Percentiles rank a stretch among this genome's conserved stretches.
Evolutionary conservation across 495 filamentous ascomycete species (phyloP).

Genomic region (Xylaria scruposa): DNA sequence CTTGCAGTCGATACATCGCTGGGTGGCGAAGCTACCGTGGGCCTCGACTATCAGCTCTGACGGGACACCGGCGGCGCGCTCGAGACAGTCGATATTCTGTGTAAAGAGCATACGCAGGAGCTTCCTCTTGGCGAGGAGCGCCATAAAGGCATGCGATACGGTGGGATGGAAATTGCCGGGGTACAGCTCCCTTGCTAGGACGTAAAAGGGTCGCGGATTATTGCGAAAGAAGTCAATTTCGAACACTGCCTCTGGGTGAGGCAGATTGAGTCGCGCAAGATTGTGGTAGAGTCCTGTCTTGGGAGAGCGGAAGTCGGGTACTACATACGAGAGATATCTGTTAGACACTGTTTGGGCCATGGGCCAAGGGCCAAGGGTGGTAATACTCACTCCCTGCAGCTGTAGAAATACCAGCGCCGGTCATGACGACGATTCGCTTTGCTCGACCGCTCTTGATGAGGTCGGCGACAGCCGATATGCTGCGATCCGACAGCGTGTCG

Average conservation of each 20-base stretch:
- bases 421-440: conserved; percentile 80
- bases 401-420: conserved; percentile 67
- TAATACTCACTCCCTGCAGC: conserved; percentile 63
- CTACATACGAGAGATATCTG: conserved; percentile 46
- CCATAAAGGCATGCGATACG: conserved; percentile 72
- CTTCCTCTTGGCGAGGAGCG: conserved; percentile 72
- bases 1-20: conserved; percentile 90
- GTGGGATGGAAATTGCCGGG: conserved; percentile 89
- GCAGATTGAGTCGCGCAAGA: conserved; percentile 79
- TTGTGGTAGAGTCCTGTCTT: conserved; percentile 84
- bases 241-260: conserved; percentile 80
- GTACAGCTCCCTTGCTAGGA: conserved; percentile 87
- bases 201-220: conserved; percentile 91
- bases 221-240: conserved; percentile 85
- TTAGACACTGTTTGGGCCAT: too few species aligned
- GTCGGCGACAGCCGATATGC: conserved; percentile 73
- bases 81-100: conserved; percentile 96
- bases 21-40: conserved; percentile 90
- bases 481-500: conserved; percentile 68
- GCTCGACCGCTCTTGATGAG: conserved; percentile 73
- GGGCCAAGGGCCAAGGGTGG: too few species aligned
- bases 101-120: conserved; percentile 88
- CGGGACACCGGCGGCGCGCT: conserved; percentile 86
- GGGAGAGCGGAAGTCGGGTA: conserved; percentile 80
- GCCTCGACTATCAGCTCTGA: conserved; percentile 85